A percentile compares a stretch with the other conserved stretches of the same genome.
These are phyloP conservation scores for Aspergillus olivimuriae DNA, from an alignment of 495 filamentous ascomycete species.

Conservation along the genomic window DNA sequence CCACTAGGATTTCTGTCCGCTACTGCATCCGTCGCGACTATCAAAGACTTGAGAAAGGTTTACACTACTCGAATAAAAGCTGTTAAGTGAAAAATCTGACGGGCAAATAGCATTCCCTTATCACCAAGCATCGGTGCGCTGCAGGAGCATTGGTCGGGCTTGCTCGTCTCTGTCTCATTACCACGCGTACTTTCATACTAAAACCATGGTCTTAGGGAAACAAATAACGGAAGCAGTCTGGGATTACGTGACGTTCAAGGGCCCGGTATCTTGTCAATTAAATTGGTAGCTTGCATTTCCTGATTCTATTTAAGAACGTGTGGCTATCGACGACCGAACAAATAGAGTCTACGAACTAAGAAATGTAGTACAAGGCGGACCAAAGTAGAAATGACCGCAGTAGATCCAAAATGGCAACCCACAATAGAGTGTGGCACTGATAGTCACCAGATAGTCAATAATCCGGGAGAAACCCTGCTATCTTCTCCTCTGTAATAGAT, in stretches of 20 bases:
- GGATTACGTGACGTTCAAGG: neutral
- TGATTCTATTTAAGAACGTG: no score
- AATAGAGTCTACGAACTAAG: no score
- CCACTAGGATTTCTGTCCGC: constrained; percentile 3
- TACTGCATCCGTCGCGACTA: neutral
- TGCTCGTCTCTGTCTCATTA: neutral
- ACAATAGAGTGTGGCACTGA: no score
- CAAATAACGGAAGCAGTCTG: neutral
- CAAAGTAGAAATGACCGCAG: no score
- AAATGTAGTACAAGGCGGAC: no score
- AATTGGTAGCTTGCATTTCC: no score
- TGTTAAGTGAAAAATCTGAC: neutral
- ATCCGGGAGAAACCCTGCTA: no score
- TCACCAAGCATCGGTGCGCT: neutral
- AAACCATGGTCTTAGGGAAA: neutral
- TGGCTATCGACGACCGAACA: no score
- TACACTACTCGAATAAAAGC: neutral
- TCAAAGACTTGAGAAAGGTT: constrained; percentile 6
- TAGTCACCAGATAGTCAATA: no score
- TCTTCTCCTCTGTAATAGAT: no score
- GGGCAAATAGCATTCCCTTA: neutral
- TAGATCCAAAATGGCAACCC: no score
- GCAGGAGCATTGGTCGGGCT: neutral
- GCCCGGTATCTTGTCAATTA: neutral
- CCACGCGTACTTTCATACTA: neutral